Evolutionary conservation across 331 rosid genomes (phyloP), one percentile per base, ranked within the genome.

Genomic region (Erythrophleum ivorense): DNA sequence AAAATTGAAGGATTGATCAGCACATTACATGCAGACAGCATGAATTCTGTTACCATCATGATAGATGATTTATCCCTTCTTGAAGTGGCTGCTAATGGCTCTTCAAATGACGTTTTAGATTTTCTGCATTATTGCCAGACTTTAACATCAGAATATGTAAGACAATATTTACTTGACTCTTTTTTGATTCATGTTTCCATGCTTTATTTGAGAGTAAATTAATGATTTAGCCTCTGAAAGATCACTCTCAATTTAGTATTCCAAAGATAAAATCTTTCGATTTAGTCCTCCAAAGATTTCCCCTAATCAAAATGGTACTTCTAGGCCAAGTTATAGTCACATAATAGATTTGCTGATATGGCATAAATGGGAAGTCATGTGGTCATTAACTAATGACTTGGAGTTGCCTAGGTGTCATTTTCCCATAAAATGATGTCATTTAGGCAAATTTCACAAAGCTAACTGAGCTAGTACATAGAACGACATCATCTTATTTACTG

Each of bases 71-170:
- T 92, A 12, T 88, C 99, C 65, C 90, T 90, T 31, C 84, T 93
- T 83, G 95, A 95, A 89, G 97, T 92, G 85, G 94, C 92, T 80
- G 92, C 97, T 60, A 92, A 91, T 65, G 97, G 99, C 29, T 84
- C 88, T 57, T 81, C 89, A 50, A 88, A 91, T 87, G 90, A 83
- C 74, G 97, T 88, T 84, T 78, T 92, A 40, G 96, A 95, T 91
- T 92, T 95, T 86, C 84, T 95, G 88, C 97, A 90, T 90, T 95
- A 95, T 76, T 95, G 98, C 84, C 89, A 55, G 40, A 89, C 97
- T 7, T 85, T 93, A 74, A 85, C 92, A 76, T 90, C 94, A 78
- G 97, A 91, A 87, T 74, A 78, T 49, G 99, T 93, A 92, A 88
- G 94, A 77, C 24, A 21, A 33, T 57, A 29, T 65, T 12, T 21